Conservation (phyloP, 495 filamentous ascomycete species). For the Trypethelium eluteriae region DNA sequence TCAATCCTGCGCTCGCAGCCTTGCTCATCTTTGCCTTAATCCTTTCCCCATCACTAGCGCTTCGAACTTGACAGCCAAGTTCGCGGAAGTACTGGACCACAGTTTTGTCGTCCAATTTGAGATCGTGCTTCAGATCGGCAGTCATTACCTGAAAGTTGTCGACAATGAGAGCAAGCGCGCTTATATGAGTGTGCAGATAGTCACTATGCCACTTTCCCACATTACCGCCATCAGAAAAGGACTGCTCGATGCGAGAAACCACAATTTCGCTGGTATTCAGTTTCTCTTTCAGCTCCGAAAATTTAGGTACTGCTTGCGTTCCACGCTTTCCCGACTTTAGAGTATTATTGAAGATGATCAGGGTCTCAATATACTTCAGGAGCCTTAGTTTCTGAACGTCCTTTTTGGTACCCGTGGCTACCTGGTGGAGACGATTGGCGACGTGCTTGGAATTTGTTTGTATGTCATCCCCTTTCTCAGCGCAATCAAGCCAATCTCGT, state of each 20-base stretch:
- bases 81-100: slow-evolving; percentile 67
- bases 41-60: slow-evolving; percentile 44
- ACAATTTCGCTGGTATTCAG: slow-evolving; percentile 53
- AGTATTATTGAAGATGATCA: slow-evolving; percentile 54
- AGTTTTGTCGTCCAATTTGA: slow-evolving; percentile 62
- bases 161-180: slow-evolving; percentile 48
- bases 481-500: slow-evolving; percentile 65
- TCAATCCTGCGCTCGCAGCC: slow-evolving; percentile 52
- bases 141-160: slow-evolving; percentile 75
- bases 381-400: slow-evolving; percentile 54
- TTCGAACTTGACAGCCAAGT: slow-evolving; percentile 61
- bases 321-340: slow-evolving; percentile 36
- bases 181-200: slow-evolving; percentile 38
- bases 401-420: slow-evolving; percentile 17
- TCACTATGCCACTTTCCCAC: slow-evolving; percentile 39
- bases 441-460: neutral
- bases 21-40: slow-evolving; percentile 46
- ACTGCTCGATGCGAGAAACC: slow-evolving; percentile 58
- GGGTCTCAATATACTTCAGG: slow-evolving; percentile 56
- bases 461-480: neutral
- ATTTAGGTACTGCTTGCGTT: slow-evolving; percentile 33
- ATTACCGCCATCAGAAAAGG: slow-evolving; percentile 56
- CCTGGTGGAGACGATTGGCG: neutral
- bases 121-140: slow-evolving; percentile 65
- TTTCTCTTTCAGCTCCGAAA: slow-evolving; percentile 44